Percentiles rank a stretch among this genome's conserved stretches.
phyloP scores from a whole-genome alignment of 805 yeast species.

The Wickerhamomyces rabaulensis region DNA sequence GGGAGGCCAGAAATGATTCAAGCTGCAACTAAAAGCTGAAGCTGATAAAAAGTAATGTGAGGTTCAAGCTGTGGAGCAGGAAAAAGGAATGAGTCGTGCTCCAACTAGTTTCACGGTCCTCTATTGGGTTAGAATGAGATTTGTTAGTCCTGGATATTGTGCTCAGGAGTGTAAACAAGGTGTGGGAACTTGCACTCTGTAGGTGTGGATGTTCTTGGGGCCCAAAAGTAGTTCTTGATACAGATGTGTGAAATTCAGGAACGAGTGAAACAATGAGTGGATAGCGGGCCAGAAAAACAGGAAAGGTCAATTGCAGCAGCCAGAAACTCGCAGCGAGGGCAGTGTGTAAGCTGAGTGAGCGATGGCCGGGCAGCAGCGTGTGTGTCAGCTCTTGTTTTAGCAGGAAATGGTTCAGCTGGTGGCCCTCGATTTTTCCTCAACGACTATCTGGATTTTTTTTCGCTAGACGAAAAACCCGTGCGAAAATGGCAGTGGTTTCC shows the following conservation, averaged over 20 bases:
- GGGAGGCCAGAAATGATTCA: neutral
- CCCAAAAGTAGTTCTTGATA: neutral
- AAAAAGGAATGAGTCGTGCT: conserved; percentile 6
- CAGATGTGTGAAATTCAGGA: neutral
- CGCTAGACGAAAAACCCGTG: neutral
- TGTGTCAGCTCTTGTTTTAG: neutral
- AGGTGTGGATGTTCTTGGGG: neutral
- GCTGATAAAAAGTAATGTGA: neutral
- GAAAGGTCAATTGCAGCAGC: neutral
- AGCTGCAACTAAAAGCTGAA: no score
- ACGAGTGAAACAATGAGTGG: neutral
- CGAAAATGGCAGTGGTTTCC: neutral
- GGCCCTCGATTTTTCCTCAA: neutral
- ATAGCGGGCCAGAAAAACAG: no score
- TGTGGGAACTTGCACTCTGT: neutral
- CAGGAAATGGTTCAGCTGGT: neutral
- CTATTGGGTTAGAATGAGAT: neutral
- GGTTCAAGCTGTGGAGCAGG: neutral
- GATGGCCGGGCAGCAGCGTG: neutral
- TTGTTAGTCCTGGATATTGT: neutral
- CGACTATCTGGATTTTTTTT: neutral
- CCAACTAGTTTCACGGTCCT: neutral
- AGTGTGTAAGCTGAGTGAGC: neutral
- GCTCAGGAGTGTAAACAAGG: neutral
- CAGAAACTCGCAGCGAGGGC: neutral